These are phyloP conservation scores for Rhizoclosmatium globosum DNA, from an alignment of 192 early-diverging fungal genomes.

Conservation along the genomic window DNA sequence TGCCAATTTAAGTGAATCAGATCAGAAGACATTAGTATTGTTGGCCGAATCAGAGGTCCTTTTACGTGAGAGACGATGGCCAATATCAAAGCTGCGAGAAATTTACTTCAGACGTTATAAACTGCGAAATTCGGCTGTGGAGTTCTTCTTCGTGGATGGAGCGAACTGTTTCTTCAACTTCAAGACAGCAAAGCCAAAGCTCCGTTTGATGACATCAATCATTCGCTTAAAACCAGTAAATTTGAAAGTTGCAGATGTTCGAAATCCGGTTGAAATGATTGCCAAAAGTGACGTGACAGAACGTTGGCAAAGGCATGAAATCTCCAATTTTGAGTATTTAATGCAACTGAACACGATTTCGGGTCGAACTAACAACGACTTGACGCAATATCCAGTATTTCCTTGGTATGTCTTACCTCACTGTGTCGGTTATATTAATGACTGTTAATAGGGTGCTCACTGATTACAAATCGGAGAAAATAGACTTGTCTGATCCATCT, in stretches of 20 bases:
- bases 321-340: slow-evolving; percentile 96
- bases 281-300: slow-evolving; percentile 74
- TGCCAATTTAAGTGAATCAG: slow-evolving; percentile 38
- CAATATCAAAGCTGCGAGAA: slow-evolving; percentile 41
- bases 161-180: slow-evolving; percentile 80
- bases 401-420: slow-evolving; percentile 75
- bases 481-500: slow-evolving; percentile 79
- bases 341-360: slow-evolving; percentile 93
- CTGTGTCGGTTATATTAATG: neutral
- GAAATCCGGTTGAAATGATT: slow-evolving; percentile 59
- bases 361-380: slow-evolving; percentile 71
- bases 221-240: slow-evolving; percentile 61
- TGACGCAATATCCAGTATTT: slow-evolving; percentile 97
- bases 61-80: slow-evolving; percentile 47
- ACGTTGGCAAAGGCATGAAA: slow-evolving; percentile 84
- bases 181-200: slow-evolving; percentile 46
- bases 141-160: slow-evolving; percentile 82
- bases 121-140: slow-evolving; percentile 75
- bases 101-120: slow-evolving; percentile 56
- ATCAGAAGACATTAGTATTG: slow-evolving; percentile 41
- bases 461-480: slow-evolving; percentile 49
- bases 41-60: slow-evolving; percentile 51
- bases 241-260: slow-evolving; percentile 39
- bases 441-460: slow-evolving; percentile 37
- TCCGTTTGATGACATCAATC: slow-evolving; percentile 43